Base-by-base conservation (phyloP, 2,329 filamentous ascomycete genomes). In the Fusarium lateritium region DNA sequence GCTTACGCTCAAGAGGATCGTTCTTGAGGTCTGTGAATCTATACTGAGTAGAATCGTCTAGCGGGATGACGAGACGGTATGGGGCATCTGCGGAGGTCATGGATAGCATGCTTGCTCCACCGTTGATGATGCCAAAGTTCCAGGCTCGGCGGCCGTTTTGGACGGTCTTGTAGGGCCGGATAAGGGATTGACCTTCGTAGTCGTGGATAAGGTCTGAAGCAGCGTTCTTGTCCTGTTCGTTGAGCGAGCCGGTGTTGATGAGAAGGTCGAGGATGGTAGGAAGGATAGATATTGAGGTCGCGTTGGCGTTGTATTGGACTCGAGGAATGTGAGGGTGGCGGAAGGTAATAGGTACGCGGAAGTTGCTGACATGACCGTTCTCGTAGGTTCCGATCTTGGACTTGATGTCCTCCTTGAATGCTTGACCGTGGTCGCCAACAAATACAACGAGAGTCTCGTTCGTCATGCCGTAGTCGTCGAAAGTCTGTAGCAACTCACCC, bases 201-300 rank as follows among this genome's bases (percentile, higher is more conserved):
- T 78, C 77, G 8, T 73, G 62, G 19, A 73, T 62, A 4, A 80
- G 64, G 24, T 78, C 76, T 1, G 55, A 61, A 2, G 77, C 77
- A 2, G 74, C 74, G 7, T 59, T 44, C 5, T 55, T 65, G 36
- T 76, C 73, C n/a, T 68, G 64, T 14, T 70, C 50, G 46, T 74
- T 71, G 11, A 80, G 74, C 2, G 78, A 79, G 10, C 69, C 74
- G 0, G 75, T 79, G 49, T 79, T 77, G 21, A 76, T 66, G 13
- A 80, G 77, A 1, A 80, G 65, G 15, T 80, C 78, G 34, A 80
- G 73, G n/a, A 80, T 77, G 0, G 78, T 79, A 0, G 78, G 78
- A 3, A 80, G 70, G 22, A 80, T 77, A 17, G 76, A 77, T 15
- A 76, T 57, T 1, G 77, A 77, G 2, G 76, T 75, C 9, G 76